Base-by-base conservation (phyloP, 352 stramenopile species). In the Pythium apleroticum region DNA sequence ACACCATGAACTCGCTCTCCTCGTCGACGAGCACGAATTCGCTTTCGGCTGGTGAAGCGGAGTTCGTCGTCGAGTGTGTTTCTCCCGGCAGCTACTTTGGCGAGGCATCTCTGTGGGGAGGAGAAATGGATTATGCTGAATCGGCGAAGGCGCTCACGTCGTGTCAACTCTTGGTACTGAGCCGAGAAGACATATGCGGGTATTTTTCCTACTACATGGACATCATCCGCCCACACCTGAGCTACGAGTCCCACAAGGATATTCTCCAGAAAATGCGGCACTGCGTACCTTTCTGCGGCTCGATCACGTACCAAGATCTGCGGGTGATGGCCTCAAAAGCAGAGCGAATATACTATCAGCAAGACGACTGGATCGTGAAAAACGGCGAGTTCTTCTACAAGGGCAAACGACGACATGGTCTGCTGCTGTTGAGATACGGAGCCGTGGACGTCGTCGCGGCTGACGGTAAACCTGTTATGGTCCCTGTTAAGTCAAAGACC, bases 151-250 rank as follows among this genome's bases (percentile, higher is more conserved):
- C 74, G 2, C 28, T 66, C 2, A 69, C 55, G 4, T 14, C 64
- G 0, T 88, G 76, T 25, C 63, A 74, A 12, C 56, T 91, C 17
- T 63, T 91, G 20, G 79, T 74, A n/a, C 55, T 91, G 43, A 76
- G 72, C 15, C 71, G 68, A 39, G 74, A 86, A 12, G 79, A 90
- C 59, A 41, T 91, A 8, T 80, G 71, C 46, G 76, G 78, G 1
- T 91, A 89, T 55, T 71, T 90, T 9, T 69, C 72, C 14, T 74
- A 79, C 57, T 89, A 91, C 57, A 82, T 91, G 71, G 80, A 90
- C 57, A 78, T 89, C 28, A 75, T 91, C 50, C 71, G 63, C 4
- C 73, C 81, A 22, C 81, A 91, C 31, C 50, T 91, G n/a, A 63
- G 56, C 10, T 80, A 87, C 49, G 79, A 88, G 59, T 71, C 56